Evolutionary conservation across 805 yeast genomes (phyloP).

Genomic region (Nakazawaea wyomingensis): DNA sequence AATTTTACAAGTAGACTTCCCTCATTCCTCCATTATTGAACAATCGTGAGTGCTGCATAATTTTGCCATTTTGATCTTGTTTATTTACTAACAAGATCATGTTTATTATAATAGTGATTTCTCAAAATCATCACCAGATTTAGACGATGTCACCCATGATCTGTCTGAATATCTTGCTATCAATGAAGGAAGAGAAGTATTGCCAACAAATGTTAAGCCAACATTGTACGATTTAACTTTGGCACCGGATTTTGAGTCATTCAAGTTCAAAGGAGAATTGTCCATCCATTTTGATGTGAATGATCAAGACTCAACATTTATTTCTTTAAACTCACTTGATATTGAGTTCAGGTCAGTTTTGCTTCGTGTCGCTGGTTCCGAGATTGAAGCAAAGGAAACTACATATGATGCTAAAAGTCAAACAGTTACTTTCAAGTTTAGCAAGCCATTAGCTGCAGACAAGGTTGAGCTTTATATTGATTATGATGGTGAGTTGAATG

Average conservation of each 20-base stretch:
- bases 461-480: slow-evolving; percentile 18
- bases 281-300: slow-evolving; percentile 37
- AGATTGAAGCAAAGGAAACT: slow-evolving; percentile 19
- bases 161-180: too few species aligned
- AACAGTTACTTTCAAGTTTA: slow-evolving; percentile 50
- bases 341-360: slow-evolving; percentile 37
- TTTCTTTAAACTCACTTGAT: slow-evolving; percentile 33
- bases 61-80: too few species aligned
- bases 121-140: too few species aligned
- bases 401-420: slow-evolving; percentile 46
- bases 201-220: slow-evolving; percentile 67
- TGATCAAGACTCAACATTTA: slow-evolving; percentile 34
- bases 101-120: too few species aligned
- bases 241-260: slow-evolving; percentile 48
- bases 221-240: slow-evolving; percentile 57
- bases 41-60: too few species aligned
- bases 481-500: slow-evolving; percentile 55
- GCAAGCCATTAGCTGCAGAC: slow-evolving; percentile 32
- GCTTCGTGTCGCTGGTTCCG: slow-evolving; percentile 20
- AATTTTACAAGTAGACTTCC: background rate
- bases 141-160: too few species aligned
- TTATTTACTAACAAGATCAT: too few species aligned
- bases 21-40: background rate
- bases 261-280: slow-evolving; percentile 38
- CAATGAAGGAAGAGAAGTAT: slow-evolving; percentile 25